Evolutionary conservation across 2,329 filamentous ascomycete genomes (phyloP).

Genomic region (Xylaria polymorpha): DNA sequence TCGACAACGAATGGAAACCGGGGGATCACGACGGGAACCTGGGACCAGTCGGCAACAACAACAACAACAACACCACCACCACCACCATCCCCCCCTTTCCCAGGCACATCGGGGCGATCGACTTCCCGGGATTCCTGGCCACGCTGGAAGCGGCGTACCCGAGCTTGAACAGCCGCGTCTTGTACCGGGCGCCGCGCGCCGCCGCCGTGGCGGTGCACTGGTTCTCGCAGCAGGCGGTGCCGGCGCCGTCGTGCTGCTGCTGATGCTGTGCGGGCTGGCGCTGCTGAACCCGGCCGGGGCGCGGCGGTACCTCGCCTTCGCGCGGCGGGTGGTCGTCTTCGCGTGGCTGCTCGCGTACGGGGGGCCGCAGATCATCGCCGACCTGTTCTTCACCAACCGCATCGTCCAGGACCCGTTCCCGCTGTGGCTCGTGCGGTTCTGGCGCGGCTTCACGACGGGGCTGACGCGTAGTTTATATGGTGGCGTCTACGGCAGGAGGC

Average conservation of each 20-base stretch:
- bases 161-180: too few species aligned
- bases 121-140: background rate
- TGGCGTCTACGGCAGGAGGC: background rate
- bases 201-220: background rate
- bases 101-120: too few species aligned
- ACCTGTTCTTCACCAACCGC: background rate
- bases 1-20: background rate
- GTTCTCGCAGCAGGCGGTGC: background rate
- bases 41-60: too few species aligned
- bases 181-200: too few species aligned
- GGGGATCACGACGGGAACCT: too few species aligned
- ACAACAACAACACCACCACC: too few species aligned
- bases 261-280: background rate
- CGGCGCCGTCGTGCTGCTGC: background rate
- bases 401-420: background rate
- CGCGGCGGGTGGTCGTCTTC: background rate
- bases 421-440: background rate
- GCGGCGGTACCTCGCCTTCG: background rate
- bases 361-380: background rate
- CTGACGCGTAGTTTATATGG: background rate
- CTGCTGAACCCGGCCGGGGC: background rate
- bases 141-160: background rate
- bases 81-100: too few species aligned
- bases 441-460: background rate
- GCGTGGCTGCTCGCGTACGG: accelerated